A percentile compares a stretch with the other conserved stretches of the same genome.
phyloP scores from a whole-genome alignment of 257 asterid genomes.

The Perilla frutescens region DNA sequence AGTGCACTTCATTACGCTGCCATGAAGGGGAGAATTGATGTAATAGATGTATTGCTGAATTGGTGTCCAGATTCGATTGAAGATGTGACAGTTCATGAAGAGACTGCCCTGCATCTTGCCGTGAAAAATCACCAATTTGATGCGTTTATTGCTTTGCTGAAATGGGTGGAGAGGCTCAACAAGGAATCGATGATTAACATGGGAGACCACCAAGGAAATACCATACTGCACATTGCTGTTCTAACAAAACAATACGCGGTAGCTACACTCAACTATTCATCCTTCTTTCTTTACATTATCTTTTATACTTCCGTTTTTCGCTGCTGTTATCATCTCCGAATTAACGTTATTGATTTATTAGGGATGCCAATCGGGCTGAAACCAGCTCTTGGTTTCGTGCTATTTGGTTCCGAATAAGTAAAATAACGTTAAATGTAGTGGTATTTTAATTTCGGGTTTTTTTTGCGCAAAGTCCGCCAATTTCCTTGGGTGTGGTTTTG shows the following conservation, averaged over 20 bases:
- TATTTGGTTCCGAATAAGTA: no score
- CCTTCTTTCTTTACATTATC: no score
- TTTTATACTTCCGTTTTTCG: no score
- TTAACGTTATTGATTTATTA: no score
- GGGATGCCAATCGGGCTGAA: no score
- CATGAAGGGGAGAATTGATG: slow-evolving; percentile 32
- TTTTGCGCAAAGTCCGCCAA: no score
- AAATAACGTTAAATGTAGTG: no score
- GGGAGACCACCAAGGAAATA: slow-evolving; percentile 33
- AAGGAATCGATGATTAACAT: background rate
- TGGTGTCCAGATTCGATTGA: slow-evolving; percentile 24
- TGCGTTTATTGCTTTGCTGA: slow-evolving; percentile 23
- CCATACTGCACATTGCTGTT: slow-evolving; percentile 22
- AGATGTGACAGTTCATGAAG: slow-evolving; percentile 37
- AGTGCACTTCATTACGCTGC: slow-evolving; percentile 37
- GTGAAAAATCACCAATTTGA: slow-evolving; percentile 39
- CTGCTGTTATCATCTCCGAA: no score
- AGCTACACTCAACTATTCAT: no score
- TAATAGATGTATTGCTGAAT: slow-evolving; percentile 11
- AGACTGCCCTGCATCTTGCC: slow-evolving; percentile 46
- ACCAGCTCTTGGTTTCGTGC: no score
- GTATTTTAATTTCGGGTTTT: no score
- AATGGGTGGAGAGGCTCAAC: slow-evolving; percentile 26
- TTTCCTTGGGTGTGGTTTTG: no score
- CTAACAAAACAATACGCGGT: slow-evolving; percentile 30